These are phyloP conservation scores for Vicia faba DNA, from an alignment of 306 rosid genomes.

Conservation along the genomic window DNA sequence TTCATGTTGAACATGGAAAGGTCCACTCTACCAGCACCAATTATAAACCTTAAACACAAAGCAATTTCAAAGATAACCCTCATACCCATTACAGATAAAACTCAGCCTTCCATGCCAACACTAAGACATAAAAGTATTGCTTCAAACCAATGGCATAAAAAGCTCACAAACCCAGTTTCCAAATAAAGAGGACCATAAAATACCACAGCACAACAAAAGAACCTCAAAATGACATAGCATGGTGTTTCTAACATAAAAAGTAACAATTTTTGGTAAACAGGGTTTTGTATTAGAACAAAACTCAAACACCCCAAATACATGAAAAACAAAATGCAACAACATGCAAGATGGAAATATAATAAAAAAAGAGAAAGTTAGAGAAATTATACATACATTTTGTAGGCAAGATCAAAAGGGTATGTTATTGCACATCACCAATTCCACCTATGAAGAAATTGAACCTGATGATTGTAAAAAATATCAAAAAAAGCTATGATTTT, in stretches of 20 bases:
- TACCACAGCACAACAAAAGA: slow-evolving; percentile 24
- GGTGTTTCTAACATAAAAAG: slow-evolving; percentile 1
- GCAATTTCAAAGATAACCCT: slow-evolving; percentile 49
- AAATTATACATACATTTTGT: slow-evolving; percentile 47
- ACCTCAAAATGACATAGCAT: slow-evolving; percentile 31
- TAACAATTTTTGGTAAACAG: slow-evolving; percentile 28
- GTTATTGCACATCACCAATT: slow-evolving; percentile 29
- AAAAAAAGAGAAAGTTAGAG: slow-evolving; percentile 18
- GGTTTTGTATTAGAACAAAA: slow-evolving; percentile 11
- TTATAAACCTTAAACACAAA: slow-evolving; percentile 64
- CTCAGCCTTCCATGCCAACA: slow-evolving; percentile 44
- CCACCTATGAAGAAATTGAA: slow-evolving; percentile 39
- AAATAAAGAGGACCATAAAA: slow-evolving; percentile 26
- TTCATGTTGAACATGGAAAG: slow-evolving; percentile 53
- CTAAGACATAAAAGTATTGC: slow-evolving; percentile 29
- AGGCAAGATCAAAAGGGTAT: slow-evolving; percentile 28
- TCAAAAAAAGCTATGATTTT: not conserved
- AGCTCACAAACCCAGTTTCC: slow-evolving; percentile 38
- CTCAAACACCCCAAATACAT: slow-evolving; percentile 28
- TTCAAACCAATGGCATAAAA: slow-evolving; percentile 52
- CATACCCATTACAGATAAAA: slow-evolving; percentile 25
- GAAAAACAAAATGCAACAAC: slow-evolving; percentile 36
- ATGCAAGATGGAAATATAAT: slow-evolving; percentile 1
- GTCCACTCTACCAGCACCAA: slow-evolving; percentile 72
- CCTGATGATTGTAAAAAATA: slow-evolving; percentile 37